These are phyloP conservation scores for Clitopilus hobsonii DNA, from an alignment of 768 basidiomycete genomes.

Conservation along the genomic window DNA sequence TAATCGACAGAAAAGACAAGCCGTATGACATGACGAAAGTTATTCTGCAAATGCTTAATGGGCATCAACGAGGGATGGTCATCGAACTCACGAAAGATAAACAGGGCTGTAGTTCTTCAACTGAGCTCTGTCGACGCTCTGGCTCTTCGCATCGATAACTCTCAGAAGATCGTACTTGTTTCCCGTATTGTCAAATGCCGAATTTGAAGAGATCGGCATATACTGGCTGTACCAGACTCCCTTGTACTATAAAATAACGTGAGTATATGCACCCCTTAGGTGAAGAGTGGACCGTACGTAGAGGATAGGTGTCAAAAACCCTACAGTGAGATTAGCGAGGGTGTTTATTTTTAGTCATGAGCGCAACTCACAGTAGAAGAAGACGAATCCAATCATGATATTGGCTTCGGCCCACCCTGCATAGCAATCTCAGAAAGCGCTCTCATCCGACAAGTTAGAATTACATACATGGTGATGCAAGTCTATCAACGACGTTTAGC, in stretches of 20 bases:
- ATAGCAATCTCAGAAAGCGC: slow-evolving; percentile 10
- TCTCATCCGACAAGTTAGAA: neutral
- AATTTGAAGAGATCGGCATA: slow-evolving; percentile 48
- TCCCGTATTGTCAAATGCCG: slow-evolving; percentile 60
- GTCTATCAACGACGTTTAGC: slow-evolving; percentile 21
- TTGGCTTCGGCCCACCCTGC: slow-evolving; percentile 77
- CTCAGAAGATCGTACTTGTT: slow-evolving; percentile 34
- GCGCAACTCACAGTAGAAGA: slow-evolving; percentile 53
- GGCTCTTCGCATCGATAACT: slow-evolving; percentile 34
- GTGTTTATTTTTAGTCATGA: too few species aligned
- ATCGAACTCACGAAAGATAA: slow-evolving; percentile 35
- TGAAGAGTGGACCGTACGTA: slow-evolving; percentile 23
- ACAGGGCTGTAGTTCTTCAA: slow-evolving; percentile 46
- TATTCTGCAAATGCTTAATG: slow-evolving; percentile 25
- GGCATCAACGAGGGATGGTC: neutral
- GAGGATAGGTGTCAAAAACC: slow-evolving; percentile 46
- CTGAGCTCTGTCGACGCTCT: slow-evolving; percentile 32
- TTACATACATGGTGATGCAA: slow-evolving; percentile 43
- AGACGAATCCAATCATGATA: slow-evolving; percentile 53
- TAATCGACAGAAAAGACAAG: slow-evolving; percentile 60
- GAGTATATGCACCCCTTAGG: slow-evolving; percentile 10
- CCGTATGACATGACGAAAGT: slow-evolving; percentile 56
- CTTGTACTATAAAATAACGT: slow-evolving; percentile 29
- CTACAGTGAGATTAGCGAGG: slow-evolving; percentile 18
- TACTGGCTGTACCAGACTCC: slow-evolving; percentile 58